phyloP scores from a whole-genome alignment of 768 basidiomycete genomes.

The Cubamyces lactineus region DNA sequence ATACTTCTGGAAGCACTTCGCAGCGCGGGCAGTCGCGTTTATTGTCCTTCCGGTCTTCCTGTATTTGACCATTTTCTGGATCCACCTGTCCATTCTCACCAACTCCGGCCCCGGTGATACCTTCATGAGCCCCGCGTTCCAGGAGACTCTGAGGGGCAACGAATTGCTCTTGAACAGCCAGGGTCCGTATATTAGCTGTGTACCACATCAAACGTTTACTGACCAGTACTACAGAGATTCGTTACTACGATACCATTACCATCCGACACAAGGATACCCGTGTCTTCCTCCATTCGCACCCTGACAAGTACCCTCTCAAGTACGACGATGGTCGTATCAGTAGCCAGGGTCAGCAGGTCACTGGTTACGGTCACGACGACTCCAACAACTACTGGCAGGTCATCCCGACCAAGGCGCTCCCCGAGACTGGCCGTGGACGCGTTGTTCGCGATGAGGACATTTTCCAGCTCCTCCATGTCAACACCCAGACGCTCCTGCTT shows the following conservation, averaged over 20 bases:
- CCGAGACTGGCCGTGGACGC: slow-evolving; percentile 91
- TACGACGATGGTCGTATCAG: slow-evolving; percentile 97
- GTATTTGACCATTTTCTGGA: slow-evolving; percentile 94
- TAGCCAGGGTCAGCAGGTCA: slow-evolving; percentile 96
- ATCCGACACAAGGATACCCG: slow-evolving; percentile 93
- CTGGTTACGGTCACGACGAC: slow-evolving; percentile 93
- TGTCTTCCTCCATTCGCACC: slow-evolving; percentile 91
- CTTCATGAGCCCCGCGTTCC: slow-evolving; percentile 99
- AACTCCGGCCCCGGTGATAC: slow-evolving; percentile 90
- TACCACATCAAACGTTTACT: neutral
- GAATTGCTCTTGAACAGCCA: slow-evolving; percentile 91
- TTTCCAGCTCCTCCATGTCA: slow-evolving; percentile 86
- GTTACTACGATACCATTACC: slow-evolving; percentile 87
- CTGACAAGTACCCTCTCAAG: slow-evolving; percentile 86
- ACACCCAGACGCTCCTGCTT: slow-evolving; percentile 79
- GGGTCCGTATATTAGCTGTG: slow-evolving; percentile 24
- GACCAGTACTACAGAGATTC: slow-evolving; percentile 67
- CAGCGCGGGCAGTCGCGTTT: slow-evolving; percentile 79
- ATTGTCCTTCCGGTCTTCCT: slow-evolving; percentile 88
- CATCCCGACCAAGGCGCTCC: slow-evolving; percentile 92
- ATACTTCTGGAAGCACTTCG: slow-evolving; percentile 88
- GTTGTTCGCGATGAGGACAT: slow-evolving; percentile 89
- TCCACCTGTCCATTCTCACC: slow-evolving; percentile 88
- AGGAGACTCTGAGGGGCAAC: slow-evolving; percentile 91
- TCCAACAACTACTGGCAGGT: slow-evolving; percentile 96